Evolutionary conservation across 805 yeast species (phyloP).

Genomic region (Candida manassasensis): DNA sequence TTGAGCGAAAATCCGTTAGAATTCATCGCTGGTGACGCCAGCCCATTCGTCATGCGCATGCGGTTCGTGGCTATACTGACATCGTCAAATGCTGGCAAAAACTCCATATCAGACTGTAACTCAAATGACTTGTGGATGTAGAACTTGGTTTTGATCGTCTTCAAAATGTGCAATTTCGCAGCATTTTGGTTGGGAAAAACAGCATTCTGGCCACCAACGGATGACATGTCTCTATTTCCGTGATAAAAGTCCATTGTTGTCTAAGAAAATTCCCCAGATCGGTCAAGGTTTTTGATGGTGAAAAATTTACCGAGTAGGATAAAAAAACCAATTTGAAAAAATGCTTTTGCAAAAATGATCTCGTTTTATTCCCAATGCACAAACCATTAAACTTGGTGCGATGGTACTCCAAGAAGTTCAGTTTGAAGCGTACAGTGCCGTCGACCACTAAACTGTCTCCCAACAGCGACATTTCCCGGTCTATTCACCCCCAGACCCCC

Average conservation of each 20-base stretch:
- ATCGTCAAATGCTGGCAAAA: constrained; percentile 28
- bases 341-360: no score
- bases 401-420: constrained; percentile 5
- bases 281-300: not conserved
- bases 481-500: constrained; percentile 44
- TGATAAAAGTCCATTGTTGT: not conserved
- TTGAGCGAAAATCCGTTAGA: constrained; percentile 3
- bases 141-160: constrained; percentile 43
- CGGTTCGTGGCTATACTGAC: not conserved
- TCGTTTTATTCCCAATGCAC: not conserved
- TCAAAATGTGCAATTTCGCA: constrained; percentile 9
- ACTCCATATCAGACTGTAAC: constrained; percentile 65
- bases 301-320: not conserved
- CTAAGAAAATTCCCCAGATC: not conserved
- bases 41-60: not conserved
- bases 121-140: constrained; percentile 68
- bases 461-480: not conserved
- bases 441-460: not conserved
- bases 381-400: not conserved
- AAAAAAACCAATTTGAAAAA: no score
- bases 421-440: constrained; percentile 1
- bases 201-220: not conserved
- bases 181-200: not conserved
- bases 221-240: not conserved
- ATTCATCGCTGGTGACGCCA: not conserved